These are phyloP conservation scores for Stephanodiscus minutulus DNA, from an alignment of 108 stramenopile species.

Conservation along the genomic window DNA sequence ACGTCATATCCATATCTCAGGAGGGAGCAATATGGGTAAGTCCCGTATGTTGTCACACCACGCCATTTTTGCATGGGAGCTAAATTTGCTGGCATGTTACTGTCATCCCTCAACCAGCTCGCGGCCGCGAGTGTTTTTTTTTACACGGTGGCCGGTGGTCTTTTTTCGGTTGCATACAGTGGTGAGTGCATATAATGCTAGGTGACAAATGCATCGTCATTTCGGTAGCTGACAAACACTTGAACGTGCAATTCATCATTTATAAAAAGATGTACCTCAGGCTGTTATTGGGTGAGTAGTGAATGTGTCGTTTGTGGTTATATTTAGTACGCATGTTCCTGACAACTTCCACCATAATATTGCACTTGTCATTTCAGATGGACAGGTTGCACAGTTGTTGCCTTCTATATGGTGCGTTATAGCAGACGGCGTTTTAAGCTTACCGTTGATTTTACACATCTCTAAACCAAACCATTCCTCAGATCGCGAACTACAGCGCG, in stretches of 20 bases:
- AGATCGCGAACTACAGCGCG: slow-evolving; percentile 43
- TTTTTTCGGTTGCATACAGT: slow-evolving; percentile 76
- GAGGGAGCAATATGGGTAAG: slow-evolving; percentile 50
- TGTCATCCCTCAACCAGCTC: slow-evolving; percentile 19
- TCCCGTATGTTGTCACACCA: not conserved
- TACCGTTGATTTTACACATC: not conserved
- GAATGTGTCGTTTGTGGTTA: not conserved
- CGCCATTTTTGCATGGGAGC: not conserved
- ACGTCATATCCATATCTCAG: slow-evolving; percentile 50
- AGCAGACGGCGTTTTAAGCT: no score
- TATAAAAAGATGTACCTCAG: slow-evolving; percentile 54
- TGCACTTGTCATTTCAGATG: slow-evolving; percentile 15
- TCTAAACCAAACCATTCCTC: not conserved
- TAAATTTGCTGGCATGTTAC: not conserved
- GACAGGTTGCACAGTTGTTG: slow-evolving; percentile 56
- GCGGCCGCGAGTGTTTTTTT: slow-evolving; percentile 55
- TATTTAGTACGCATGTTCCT: no score
- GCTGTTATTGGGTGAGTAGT: slow-evolving; percentile 48
- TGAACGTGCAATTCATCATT: not conserved
- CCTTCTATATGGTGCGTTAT: slow-evolving; percentile 50
- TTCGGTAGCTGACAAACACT: not conserved
- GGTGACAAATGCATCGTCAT: not conserved
- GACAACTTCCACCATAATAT: no score
- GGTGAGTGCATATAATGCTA: slow-evolving; percentile 16
- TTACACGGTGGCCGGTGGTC: slow-evolving; percentile 74